Percentiles rank a stretch among this genome's conserved stretches.
Conservation (phyloP, 2,329 filamentous ascomycete genomes). For the Tolypocladium tropicale region DNA sequence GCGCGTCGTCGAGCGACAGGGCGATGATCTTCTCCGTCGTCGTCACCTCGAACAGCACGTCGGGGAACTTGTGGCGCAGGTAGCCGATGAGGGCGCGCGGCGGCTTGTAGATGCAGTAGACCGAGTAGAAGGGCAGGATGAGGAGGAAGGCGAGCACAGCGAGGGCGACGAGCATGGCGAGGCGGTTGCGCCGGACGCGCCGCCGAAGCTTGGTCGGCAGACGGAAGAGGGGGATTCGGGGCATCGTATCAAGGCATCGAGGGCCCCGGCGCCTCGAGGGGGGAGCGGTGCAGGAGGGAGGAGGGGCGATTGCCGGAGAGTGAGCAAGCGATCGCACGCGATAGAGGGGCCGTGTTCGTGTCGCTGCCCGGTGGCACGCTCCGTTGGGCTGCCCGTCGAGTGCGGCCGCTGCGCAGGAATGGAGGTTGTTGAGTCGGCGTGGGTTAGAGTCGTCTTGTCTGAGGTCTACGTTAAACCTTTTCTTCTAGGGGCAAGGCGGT, state of each 20-base stretch:
- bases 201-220: slow-evolving; percentile 47
- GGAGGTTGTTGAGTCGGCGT: neutral
- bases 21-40: slow-evolving; percentile 57
- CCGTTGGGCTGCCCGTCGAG: neutral
- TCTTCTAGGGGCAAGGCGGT: neutral
- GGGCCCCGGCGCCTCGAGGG: neutral
- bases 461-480: too few relatives aligned
- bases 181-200: slow-evolving; percentile 46
- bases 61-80: slow-evolving; percentile 62
- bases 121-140: slow-evolving; percentile 26
- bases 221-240: slow-evolving; percentile 37
- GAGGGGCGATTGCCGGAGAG: too few relatives aligned
- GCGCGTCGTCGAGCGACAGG: slow-evolving; percentile 80
- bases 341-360: neutral
- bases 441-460: too few relatives aligned
- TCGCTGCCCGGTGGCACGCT: neutral
- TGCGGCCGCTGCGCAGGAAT: neutral
- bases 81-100: slow-evolving; percentile 60
- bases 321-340: neutral
- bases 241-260: slow-evolving; percentile 16
- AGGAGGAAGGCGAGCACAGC: slow-evolving; percentile 23
- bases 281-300: neutral
- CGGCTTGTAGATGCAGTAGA: slow-evolving; percentile 74
- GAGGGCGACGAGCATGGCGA: slow-evolving; percentile 41
- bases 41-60: slow-evolving; percentile 64